phyloP scores from a whole-genome alignment of 2,329 filamentous ascomycete genomes.

The Pseudogymnoascus sp. region DNA sequence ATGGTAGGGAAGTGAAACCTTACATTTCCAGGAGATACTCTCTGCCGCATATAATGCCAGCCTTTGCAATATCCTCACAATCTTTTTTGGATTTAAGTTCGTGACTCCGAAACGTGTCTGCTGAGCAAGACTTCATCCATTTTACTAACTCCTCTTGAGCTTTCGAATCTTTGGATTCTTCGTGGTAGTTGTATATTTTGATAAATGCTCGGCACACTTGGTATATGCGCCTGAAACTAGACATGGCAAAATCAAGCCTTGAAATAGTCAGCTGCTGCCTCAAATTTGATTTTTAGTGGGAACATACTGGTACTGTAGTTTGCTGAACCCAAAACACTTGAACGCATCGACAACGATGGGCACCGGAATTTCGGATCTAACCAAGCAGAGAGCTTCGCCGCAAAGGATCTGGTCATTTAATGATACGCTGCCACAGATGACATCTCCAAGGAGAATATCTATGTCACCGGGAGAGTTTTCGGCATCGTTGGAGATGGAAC shows the following conservation, averaged over 20 bases:
- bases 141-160: neutral
- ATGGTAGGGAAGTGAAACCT: neutral
- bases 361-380: neutral
- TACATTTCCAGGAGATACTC: neutral
- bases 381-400: neutral
- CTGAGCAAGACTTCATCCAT: neutral
- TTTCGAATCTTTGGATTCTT: neutral
- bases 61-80: neutral
- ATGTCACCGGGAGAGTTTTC: neutral
- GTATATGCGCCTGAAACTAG: neutral
- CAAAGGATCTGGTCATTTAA: neutral
- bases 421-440: neutral
- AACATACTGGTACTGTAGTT: neutral
- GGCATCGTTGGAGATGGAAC: neutral
- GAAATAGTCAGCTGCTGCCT: neutral
- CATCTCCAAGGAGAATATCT: neutral
- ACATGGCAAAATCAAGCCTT: neutral
- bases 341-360: neutral
- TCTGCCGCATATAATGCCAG: neutral
- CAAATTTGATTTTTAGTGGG: neutral
- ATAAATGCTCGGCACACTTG: neutral
- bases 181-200: neutral
- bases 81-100: neutral
- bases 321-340: neutral
- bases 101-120: no score